These are phyloP conservation scores for Aspergillus pseudoterreus DNA, from an alignment of 2,329 filamentous ascomycete species.

Conservation along the genomic window DNA sequence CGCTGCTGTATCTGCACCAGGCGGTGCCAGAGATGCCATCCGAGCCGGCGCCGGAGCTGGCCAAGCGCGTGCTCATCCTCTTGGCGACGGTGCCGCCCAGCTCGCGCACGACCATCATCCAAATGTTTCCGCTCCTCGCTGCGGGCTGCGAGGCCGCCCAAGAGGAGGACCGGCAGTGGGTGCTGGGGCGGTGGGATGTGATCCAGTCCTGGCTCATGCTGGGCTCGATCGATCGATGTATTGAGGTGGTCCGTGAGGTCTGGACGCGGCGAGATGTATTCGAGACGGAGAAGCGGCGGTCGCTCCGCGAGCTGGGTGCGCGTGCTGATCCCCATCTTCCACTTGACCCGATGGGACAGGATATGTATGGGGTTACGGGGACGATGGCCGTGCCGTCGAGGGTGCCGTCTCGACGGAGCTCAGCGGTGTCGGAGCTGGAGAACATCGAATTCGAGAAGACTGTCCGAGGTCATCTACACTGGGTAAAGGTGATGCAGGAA, in stretches of 20 bases:
- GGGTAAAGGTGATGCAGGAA: conserved; percentile 68
- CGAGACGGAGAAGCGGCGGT: conserved; percentile 37
- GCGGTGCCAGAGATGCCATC: conserved; percentile 66
- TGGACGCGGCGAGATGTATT: conserved; percentile 61
- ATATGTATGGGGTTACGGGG: neutral
- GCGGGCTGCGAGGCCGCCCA: conserved; percentile 62
- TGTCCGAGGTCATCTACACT: conserved; percentile 64
- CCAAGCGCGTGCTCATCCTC: conserved; percentile 58
- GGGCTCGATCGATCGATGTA: conserved; percentile 63
- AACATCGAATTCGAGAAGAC: conserved; percentile 58
- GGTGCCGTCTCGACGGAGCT: conserved; percentile 23
- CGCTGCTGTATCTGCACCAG: conserved; percentile 63
- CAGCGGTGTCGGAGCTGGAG: conserved; percentile 32
- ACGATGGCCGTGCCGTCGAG: conserved; percentile 3
- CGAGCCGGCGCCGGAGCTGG: conserved; percentile 53
- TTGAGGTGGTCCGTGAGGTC: conserved; percentile 63
- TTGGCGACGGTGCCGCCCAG: conserved; percentile 61
- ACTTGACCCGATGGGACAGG: conserved; percentile 13
- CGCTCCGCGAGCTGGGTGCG: conserved; percentile 26
- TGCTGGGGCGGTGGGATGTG: conserved; percentile 58
- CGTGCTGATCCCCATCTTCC: conserved; percentile 11
- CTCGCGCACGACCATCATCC: conserved; percentile 63
- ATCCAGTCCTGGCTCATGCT: conserved; percentile 63
- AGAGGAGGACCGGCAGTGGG: conserved; percentile 61
- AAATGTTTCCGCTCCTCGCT: conserved; percentile 66